These are phyloP conservation scores for Isoetes taiwanensis DNA, from an alignment of 75 land plant species.

Conservation along the genomic window DNA sequence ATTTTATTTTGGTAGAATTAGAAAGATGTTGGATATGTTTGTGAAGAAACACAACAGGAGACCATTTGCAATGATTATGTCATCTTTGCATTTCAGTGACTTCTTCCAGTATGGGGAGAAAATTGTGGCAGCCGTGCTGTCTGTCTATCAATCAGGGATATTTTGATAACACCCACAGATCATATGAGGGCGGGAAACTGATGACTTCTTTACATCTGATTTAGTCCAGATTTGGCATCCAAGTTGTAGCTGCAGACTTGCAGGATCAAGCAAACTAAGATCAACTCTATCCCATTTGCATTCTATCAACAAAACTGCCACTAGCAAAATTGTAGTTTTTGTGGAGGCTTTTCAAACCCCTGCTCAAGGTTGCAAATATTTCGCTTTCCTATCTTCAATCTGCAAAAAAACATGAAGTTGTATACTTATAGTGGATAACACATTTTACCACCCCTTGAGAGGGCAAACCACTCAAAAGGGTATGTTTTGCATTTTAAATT, in stretches of 20 bases:
- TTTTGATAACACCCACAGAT: conserved; percentile 8
- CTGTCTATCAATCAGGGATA: conserved; percentile 18
- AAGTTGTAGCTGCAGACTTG: not conserved
- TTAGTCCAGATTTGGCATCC: conserved; percentile 15
- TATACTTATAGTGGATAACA: conserved; percentile 25
- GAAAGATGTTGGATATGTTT: too few relatives aligned
- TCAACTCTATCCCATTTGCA: not conserved
- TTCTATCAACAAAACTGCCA: not conserved
- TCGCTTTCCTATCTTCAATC: conserved; percentile 1
- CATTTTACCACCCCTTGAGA: conserved; percentile 19
- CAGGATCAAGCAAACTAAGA: conserved; percentile 7
- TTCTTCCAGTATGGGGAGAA: conserved; percentile 24
- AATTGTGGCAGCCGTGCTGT: conserved; percentile 16
- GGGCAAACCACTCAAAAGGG: conserved; percentile 19
- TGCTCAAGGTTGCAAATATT: conserved; percentile 18
- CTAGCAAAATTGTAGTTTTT: conserved; percentile 11
- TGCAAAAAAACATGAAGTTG: conserved; percentile 19
- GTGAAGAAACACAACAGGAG: too few relatives aligned
- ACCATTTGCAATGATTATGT: too few relatives aligned
- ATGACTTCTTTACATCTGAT: conserved; percentile 14
- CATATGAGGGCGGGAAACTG: conserved; percentile 19
- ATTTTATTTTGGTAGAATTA: too few relatives aligned
- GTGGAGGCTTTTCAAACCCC: conserved; percentile 20
- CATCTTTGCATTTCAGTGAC: too few relatives aligned
- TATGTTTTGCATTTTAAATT: too few relatives aligned